Evolutionary conservation across 208 protist genomes (phyloP), one percentile per base, ranked within the genome.

Genomic region (Trypanosoma cruzi): DNA sequence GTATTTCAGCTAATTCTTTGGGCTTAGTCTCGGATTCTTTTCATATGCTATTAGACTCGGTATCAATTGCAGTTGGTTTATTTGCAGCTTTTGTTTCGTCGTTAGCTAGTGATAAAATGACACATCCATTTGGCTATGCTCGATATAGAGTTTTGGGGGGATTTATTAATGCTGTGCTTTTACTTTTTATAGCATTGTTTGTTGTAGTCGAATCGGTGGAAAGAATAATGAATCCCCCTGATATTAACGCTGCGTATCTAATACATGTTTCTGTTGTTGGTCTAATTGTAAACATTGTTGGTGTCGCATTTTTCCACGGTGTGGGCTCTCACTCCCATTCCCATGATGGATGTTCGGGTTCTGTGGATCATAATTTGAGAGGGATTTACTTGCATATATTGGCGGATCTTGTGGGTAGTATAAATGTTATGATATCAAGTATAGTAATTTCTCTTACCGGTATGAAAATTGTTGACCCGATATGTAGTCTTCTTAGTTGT

Each of bases 31-130:
- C 94, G 0, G 98, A 99, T 85, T 89, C 92, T 5, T 98, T 98
- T 67, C 98, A 99, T 78, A 99, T 99, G 98, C 77, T 99, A 16
- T 94, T 99, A 31, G 98, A 99, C 71, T 96, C 86, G 8, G 86
- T 86, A 11, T 98, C 98, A 0, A 79, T 99, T 16, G 81, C 77
- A n/a, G 95, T 99, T 72, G 98, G 94, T 1, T 81, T 99, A 14
- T 88, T 85, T 53, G 96, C 97, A 1, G 81, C 87, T 7, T 89
- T 97, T 68, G 96, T 98, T 7, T 54, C 88, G 26, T 96, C 93
- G 60, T 98, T 94, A 85, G 73, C 68, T 40, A 44, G 80, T 40
- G 82, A 97, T 36, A 86, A 94, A 71, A 92, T 93, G 73, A 84
- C 64, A 46, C 73, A 92, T 57, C 84, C 86, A 7, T 95, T 93